Evolutionary conservation across 2,329 filamentous ascomycete species (phyloP).

Genomic region (Calonectria naviculata): DNA sequence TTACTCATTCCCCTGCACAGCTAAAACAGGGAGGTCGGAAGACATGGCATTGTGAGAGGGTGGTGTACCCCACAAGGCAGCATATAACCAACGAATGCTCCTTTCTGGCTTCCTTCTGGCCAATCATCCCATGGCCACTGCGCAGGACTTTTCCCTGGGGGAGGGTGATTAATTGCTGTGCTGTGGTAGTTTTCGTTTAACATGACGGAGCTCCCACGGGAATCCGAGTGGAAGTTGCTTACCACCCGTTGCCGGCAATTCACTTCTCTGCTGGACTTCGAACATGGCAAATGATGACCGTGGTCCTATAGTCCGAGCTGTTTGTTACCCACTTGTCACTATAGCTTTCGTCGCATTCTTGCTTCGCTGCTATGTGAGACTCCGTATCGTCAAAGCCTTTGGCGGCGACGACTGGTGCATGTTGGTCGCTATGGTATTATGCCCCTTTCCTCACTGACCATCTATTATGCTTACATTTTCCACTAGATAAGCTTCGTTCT

Average conservation of each 20-base stretch:
- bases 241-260: background rate
- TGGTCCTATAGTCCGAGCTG: conserved; percentile 47
- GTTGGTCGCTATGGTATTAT: conserved; percentile 46
- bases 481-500: conserved; percentile 48
- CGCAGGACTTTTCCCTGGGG: background rate
- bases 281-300: conserved; percentile 44
- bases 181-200: background rate
- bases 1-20: too few species aligned
- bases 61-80: background rate
- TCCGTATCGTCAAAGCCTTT: background rate
- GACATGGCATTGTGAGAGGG: background rate
- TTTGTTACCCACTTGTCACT: conserved; percentile 43
- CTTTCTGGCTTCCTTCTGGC: background rate
- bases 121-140: background rate
- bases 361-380: conserved; percentile 29
- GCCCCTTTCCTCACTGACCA: too few species aligned
- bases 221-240: background rate
- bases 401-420: conserved; percentile 36
- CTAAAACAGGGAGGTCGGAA: background rate
- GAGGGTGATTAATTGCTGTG: background rate
- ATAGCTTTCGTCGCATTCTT: conserved; percentile 41
- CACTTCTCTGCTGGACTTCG: background rate
- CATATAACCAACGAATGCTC: background rate
- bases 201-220: background rate
- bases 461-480: background rate